phyloP scores from a whole-genome alignment of 164 flowering plant genomes.

The Cinnamomum chago region DNA sequence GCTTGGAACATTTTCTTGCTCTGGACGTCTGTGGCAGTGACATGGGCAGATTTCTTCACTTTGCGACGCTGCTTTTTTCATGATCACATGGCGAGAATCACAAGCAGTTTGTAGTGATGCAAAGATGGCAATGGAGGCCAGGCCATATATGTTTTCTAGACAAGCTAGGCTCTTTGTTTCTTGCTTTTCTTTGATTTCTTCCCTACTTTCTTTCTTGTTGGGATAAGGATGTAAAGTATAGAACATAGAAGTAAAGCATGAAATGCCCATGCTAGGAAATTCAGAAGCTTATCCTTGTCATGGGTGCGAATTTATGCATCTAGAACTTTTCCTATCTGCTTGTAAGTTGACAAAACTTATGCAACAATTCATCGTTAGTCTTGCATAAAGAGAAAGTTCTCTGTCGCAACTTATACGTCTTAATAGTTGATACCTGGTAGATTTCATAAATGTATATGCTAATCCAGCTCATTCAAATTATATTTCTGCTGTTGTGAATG shows the following conservation, averaged over 20 bases:
- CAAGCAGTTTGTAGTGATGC: slow-evolving; percentile 40
- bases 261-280: background rate
- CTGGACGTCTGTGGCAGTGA: slow-evolving; percentile 21
- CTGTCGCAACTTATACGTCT: too few relatives aligned
- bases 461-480: too few relatives aligned
- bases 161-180: background rate
- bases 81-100: slow-evolving; percentile 31
- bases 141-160: slow-evolving; percentile 29
- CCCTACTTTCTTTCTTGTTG: background rate
- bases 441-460: too few relatives aligned
- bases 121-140: slow-evolving; percentile 46
- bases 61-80: slow-evolving; percentile 27
- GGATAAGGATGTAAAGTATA: background rate
- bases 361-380: too few relatives aligned
- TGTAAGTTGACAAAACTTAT: too few relatives aligned
- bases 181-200: too few relatives aligned
- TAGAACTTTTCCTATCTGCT: too few relatives aligned
- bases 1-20: slow-evolving; percentile 8
- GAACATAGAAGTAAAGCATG: background rate
- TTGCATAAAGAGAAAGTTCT: too few relatives aligned
- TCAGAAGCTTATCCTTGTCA: background rate
- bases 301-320: background rate
- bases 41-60: slow-evolving; percentile 22
- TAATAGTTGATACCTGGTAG: too few relatives aligned
- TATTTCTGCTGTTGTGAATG: too few relatives aligned